Percentiles rank a stretch among this genome's conserved stretches.
Conservation (phyloP, 768 basidiomycete species). For the Hygrophoropsis aurantiaca region DNA sequence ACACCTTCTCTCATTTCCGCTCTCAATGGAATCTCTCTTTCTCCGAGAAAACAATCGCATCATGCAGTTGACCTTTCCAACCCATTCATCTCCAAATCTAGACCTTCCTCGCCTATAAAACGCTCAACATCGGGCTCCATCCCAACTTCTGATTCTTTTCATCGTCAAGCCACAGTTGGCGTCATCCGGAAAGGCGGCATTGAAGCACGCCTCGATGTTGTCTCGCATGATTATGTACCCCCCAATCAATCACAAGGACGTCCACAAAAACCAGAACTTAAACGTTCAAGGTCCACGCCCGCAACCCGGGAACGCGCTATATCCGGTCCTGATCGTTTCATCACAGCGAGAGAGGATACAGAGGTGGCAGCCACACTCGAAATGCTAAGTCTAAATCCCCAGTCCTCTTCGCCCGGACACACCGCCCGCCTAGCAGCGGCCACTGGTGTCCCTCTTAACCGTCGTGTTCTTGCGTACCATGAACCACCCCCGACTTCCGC, state of each 20-base stretch:
- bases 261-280: conserved; percentile 53
- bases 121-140: conserved; percentile 48
- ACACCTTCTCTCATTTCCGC: conserved; percentile 43
- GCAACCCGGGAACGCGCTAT: conserved; percentile 41
- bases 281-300: conserved; percentile 74
- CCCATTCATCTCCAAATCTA: conserved; percentile 58
- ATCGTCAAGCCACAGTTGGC: conserved; percentile 59
- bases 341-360: conserved; percentile 56
- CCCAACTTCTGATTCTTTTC: conserved; percentile 51
- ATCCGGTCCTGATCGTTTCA: conserved; percentile 64
- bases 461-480: conserved; percentile 85
- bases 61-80: conserved; percentile 53
- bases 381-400: conserved; percentile 56
- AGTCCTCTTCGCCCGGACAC: conserved; percentile 68
- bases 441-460: conserved; percentile 72
- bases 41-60: conserved; percentile 26
- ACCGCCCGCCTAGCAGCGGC: conserved; percentile 77
- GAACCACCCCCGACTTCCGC: conserved; percentile 81
- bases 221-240: conserved; percentile 76
- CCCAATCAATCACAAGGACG: no score
- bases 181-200: conserved; percentile 77
- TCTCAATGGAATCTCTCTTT: conserved; percentile 37
- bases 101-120: conserved; percentile 67
- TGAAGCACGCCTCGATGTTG: conserved; percentile 74
- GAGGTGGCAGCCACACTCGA: conserved; percentile 67